These are phyloP conservation scores for Nitzschia inconspicua DNA, from an alignment of 108 stramenopile species.

Conservation along the genomic window DNA sequence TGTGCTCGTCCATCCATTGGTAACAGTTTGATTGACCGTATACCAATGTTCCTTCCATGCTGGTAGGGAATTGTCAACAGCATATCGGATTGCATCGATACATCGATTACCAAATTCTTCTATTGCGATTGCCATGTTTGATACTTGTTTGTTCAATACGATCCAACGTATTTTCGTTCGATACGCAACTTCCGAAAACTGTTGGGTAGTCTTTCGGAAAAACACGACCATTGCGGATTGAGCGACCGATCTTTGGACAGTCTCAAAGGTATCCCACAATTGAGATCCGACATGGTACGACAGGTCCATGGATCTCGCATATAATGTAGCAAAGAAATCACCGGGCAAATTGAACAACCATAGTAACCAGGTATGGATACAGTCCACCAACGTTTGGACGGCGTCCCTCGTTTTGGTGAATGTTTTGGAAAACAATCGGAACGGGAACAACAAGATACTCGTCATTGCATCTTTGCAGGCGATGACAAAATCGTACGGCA, in stretches of 20 bases:
- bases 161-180: neutral
- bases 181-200: neutral
- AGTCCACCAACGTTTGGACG: constrained; percentile 13
- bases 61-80: no score
- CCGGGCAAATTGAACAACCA: constrained; percentile 20
- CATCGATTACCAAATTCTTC: neutral
- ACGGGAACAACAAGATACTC: constrained; percentile 23
- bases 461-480: constrained; percentile 23
- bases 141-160: neutral
- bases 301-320: neutral
- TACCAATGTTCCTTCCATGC: no score
- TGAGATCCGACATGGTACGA: neutral
- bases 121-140: neutral
- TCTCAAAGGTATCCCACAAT: neutral
- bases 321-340: constrained; percentile 1
- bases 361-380: neutral
- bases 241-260: neutral
- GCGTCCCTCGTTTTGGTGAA: constrained; percentile 3
- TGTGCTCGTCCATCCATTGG: no score
- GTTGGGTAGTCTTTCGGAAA: neutral
- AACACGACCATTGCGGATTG: neutral
- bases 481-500: constrained; percentile 19
- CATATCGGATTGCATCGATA: no score
- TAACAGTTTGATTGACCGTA: no score
- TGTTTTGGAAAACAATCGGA: constrained; percentile 10